phyloP scores from a whole-genome alignment of 352 stramenopile species.

The Pythium sp. region DNA sequence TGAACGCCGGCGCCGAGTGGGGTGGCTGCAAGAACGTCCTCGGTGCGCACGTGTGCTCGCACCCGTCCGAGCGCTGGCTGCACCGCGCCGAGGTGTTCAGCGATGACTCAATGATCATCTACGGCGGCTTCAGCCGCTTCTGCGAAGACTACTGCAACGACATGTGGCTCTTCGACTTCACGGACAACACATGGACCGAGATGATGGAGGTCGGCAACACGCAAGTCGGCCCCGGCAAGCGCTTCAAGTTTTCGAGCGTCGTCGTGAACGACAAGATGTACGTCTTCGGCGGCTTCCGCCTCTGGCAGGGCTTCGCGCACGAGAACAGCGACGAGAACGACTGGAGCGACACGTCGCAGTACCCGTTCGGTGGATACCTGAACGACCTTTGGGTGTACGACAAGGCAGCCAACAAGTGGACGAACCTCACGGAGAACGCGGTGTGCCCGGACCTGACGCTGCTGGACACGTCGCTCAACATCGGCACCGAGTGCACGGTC shows the following conservation, averaged over 20 bases:
- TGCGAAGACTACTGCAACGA: conserved; percentile 97
- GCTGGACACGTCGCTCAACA: conserved; percentile 57
- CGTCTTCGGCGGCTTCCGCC: conserved; percentile 90
- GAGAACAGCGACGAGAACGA: conserved; percentile 89
- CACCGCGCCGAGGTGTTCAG: conserved; percentile 88
- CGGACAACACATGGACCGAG: conserved; percentile 87
- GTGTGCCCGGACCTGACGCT: conserved; percentile 55
- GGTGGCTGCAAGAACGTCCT: conserved; percentile 89
- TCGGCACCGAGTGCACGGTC: conserved; percentile 75
- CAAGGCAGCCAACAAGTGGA: conserved; percentile 61
- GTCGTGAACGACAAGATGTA: conserved; percentile 55
- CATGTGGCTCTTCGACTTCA: conserved; percentile 94
- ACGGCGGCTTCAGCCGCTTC: conserved; percentile 90
- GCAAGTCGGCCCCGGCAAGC: conserved; percentile 71
- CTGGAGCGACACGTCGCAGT: conserved; percentile 72
- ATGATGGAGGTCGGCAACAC: conserved; percentile 73
- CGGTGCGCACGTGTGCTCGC: conserved; percentile 84
- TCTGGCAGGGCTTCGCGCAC: conserved; percentile 94
- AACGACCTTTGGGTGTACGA: conserved; percentile 93
- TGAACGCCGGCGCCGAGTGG: conserved; percentile 86
- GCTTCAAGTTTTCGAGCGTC: conserved; percentile 92
- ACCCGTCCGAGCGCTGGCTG: conserved; percentile 86
- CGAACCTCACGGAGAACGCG: conserved; percentile 65
- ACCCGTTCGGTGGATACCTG: conserved; percentile 91
- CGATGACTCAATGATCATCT: conserved; percentile 91